These are phyloP conservation scores for Suhomyces sp. DNA, from an alignment of 805 yeast genomes.

Conservation along the genomic window DNA sequence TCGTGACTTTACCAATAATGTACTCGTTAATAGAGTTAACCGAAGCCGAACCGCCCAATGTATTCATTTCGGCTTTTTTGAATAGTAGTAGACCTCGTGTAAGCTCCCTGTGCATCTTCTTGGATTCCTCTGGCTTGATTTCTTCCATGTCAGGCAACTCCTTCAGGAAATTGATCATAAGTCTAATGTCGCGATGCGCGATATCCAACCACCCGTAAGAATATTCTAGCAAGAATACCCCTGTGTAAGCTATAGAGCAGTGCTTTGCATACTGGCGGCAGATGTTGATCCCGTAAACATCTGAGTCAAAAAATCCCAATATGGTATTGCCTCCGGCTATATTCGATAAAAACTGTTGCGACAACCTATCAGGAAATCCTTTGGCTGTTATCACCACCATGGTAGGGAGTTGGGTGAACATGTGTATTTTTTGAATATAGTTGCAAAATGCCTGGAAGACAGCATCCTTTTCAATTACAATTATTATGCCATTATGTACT, in stretches of 20 bases:
- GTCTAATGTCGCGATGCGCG: constrained; percentile 16
- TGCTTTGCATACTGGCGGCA: constrained; percentile 31
- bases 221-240: constrained; percentile 42
- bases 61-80: constrained; percentile 59
- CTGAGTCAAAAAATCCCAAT: constrained; percentile 57
- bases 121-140: not conserved
- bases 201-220: constrained; percentile 17
- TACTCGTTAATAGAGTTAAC: not conserved
- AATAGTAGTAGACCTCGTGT: constrained; percentile 51
- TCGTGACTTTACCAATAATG: not conserved
- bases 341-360: constrained; percentile 39
- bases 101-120: constrained; percentile 41
- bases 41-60: constrained; percentile 6
- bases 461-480: constrained; percentile 41
- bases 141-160: not conserved
- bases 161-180: constrained; percentile 15
- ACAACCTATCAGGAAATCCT: constrained; percentile 63
- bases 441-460: constrained; percentile 33
- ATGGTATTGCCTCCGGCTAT: constrained; percentile 35
- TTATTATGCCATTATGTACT: not conserved
- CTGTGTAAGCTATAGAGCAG: constrained; percentile 27
- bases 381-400: constrained; percentile 52
- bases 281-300: constrained; percentile 61
- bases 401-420: not conserved
- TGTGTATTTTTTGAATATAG: constrained; percentile 8